Base-by-base conservation (phyloP, 2,329 filamentous ascomycete genomes). In the Cladosporium sp. region DNA sequence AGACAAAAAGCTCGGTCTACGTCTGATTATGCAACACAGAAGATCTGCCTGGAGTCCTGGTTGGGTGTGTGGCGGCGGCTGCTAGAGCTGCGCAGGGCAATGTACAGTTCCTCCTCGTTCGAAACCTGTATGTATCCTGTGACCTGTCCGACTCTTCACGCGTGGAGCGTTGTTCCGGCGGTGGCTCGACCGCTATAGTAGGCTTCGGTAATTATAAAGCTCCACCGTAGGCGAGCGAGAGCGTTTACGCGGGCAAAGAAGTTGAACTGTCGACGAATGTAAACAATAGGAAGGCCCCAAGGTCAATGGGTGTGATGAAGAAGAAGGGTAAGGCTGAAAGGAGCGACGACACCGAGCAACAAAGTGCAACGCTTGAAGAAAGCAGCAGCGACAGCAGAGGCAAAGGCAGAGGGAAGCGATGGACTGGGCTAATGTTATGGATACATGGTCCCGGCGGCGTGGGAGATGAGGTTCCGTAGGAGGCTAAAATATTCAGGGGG, bases 301-400 rank as follows among this genome's bases (percentile, higher is more conserved):
- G 63, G 21, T 61, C 59, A 70, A 71, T 65, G 65, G 55, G 65
- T 63, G 70, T 65, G 66, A 62, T 59, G 64, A 69, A 71, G 57
- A 59, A 57, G 63, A 66, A 68, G 63, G 66, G 70, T 64, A 67
- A 68, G 52, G 66, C 66, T 65, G 65, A 64, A 71, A 71, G 58
- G 69, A 72, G 69, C 67, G 70, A 71, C 67, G 51, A 63, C 57
- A 66, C 65, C 61, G 67, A 67, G 68, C 66, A 68, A 66, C 68
- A 68, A 68, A 44, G 68, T 57, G 69, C 71, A 71, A 69, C 68
- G 71, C 71, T 71, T 69, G 70, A 66, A 68, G 64, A 65, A 60
- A 64, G 70, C 69, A 68, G 66, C 67, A 67, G 69, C 69, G 64
- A 64, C 66, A 59, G 68, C 63, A 58, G 57, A 64, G 68, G 52